These are phyloP conservation scores for Candida ponderosae DNA, from an alignment of 805 yeast species.

Conservation along the genomic window DNA sequence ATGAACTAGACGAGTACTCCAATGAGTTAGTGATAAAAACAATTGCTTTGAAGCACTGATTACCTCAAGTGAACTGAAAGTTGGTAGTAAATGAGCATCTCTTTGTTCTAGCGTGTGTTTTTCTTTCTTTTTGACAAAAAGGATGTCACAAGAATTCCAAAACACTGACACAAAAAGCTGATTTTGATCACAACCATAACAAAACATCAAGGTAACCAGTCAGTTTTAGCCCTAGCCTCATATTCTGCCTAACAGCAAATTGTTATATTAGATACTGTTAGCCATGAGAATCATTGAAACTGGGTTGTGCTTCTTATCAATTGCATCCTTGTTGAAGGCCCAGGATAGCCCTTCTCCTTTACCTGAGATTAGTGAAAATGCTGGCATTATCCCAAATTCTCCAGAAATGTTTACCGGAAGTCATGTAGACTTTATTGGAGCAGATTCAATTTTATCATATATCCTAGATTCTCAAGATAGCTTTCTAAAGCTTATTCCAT, in stretches of 20 bases:
- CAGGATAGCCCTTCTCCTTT: too few relatives aligned
- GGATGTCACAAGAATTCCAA: slow-evolving; percentile 1
- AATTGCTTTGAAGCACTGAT: slow-evolving; percentile 10
- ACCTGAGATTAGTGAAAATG: too few relatives aligned
- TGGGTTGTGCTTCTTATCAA: too few relatives aligned
- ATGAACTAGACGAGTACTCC: slow-evolving; percentile 58
- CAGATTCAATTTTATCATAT: background rate
- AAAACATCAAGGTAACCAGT: slow-evolving; percentile 11
- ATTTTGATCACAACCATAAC: slow-evolving; percentile 11
- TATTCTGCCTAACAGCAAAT: too few relatives aligned
- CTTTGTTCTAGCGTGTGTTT: background rate
- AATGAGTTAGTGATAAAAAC: slow-evolving; percentile 43
- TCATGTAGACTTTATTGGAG: background rate
- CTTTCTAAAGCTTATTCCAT: too few relatives aligned
- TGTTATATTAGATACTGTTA: too few relatives aligned
- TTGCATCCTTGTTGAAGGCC: too few relatives aligned
- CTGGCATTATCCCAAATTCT: too few relatives aligned
- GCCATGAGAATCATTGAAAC: too few relatives aligned
- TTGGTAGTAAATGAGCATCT: background rate
- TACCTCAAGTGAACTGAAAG: background rate
- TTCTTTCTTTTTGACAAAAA: background rate
- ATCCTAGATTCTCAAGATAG: background rate
- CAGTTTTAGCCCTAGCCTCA: slow-evolving; percentile 2
- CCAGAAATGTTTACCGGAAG: too few relatives aligned
- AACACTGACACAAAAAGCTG: slow-evolving; percentile 6